These are phyloP conservation scores for Wickerhamiella occidentalis DNA, from an alignment of 805 yeast species.

Conservation along the genomic window DNA sequence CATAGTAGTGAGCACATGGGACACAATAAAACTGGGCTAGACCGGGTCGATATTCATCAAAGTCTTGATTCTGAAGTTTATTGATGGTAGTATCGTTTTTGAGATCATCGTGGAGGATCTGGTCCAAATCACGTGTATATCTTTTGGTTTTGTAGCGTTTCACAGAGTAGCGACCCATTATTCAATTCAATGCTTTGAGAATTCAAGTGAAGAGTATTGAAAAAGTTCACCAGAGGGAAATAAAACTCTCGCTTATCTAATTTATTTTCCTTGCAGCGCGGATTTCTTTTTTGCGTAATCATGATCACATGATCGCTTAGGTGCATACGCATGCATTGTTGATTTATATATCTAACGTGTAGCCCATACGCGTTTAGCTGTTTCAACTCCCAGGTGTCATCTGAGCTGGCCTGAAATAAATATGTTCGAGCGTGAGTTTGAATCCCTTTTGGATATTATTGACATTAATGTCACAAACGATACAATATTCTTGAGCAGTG, in stretches of 20 bases:
- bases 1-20: constrained; percentile 88
- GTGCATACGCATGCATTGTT: not conserved
- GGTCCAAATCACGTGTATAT: constrained; percentile 51
- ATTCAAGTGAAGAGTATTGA: not conserved
- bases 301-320: constrained; percentile 3
- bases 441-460: not conserved
- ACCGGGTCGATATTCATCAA: constrained; percentile 87
- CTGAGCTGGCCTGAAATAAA: not conserved
- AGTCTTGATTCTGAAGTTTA: constrained; percentile 53
- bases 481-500: not conserved
- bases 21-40: constrained; percentile 89
- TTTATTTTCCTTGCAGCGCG: too few relatives aligned
- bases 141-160: constrained; percentile 63
- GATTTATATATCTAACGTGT: not conserved
- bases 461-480: not conserved
- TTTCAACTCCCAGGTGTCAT: not conserved
- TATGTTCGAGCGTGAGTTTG: not conserved
- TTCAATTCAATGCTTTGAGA: not conserved
- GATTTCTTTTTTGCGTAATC: too few relatives aligned
- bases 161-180: constrained; percentile 48
- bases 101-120: constrained; percentile 60
- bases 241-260: not conserved
- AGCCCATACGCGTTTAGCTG: not conserved
- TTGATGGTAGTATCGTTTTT: constrained; percentile 50
- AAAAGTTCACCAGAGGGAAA: not conserved